Evolutionary conservation across 345 rosid genomes (phyloP).

Genomic region (Boechera divaricarpa): DNA sequence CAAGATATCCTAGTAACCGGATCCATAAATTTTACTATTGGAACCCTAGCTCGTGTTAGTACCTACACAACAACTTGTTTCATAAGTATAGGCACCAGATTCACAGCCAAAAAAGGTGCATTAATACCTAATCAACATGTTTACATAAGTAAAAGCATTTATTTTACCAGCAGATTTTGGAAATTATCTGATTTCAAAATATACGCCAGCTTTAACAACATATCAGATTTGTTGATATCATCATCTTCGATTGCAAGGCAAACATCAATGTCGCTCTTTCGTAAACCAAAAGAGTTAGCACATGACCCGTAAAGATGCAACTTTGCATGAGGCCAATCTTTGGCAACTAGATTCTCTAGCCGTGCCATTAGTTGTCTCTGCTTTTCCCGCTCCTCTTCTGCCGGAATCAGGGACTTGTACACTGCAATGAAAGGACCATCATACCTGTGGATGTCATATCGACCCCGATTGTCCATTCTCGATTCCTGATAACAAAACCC

Average conservation of each 20-base stretch:
- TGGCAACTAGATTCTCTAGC: slow-evolving; percentile 72
- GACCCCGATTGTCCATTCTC: slow-evolving; percentile 84
- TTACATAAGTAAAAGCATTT: background rate
- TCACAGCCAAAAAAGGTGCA: background rate
- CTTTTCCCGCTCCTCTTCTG: slow-evolving; percentile 79
- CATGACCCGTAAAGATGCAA: slow-evolving; percentile 93
- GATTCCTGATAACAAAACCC: slow-evolving; percentile 62
- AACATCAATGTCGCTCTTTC: slow-evolving; percentile 93
- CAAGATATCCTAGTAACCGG: slow-evolving; percentile 90
- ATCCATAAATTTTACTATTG: slow-evolving; percentile 97
- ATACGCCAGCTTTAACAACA: slow-evolving; percentile 82
- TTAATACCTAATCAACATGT: background rate
- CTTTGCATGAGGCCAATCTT: slow-evolving; percentile 90
- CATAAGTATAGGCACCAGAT: slow-evolving; percentile 2
- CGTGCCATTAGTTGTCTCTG: slow-evolving; percentile 73
- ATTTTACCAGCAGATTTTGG: slow-evolving; percentile 85
- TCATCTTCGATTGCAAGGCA: slow-evolving; percentile 74
- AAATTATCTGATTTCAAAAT: slow-evolving; percentile 79
- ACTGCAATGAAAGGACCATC: slow-evolving; percentile 65
- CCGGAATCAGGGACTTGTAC: slow-evolving; percentile 76
- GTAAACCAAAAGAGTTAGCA: slow-evolving; percentile 91
- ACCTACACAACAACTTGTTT: slow-evolving; percentile 55
- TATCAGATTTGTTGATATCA: slow-evolving; percentile 67
- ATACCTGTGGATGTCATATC: slow-evolving; percentile 65
- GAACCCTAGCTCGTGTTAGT: slow-evolving; percentile 90